These are phyloP conservation scores for Hypoxylon intermedium DNA, from an alignment of 495 filamentous ascomycete species.

Conservation along the genomic window DNA sequence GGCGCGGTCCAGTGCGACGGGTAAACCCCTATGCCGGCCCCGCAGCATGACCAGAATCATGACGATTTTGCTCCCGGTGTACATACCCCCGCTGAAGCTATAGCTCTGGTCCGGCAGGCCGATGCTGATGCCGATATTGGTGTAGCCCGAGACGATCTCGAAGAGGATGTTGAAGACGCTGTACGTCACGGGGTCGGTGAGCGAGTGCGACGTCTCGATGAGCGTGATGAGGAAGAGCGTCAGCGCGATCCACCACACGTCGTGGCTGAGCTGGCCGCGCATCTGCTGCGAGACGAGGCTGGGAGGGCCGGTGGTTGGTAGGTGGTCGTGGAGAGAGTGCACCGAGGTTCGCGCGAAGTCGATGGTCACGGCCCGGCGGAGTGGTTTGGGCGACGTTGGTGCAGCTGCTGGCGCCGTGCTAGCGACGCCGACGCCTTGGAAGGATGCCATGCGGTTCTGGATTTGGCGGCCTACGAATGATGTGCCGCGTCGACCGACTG, in stretches of 20 bases:
- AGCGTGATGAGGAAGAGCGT: slow-evolving; percentile 74
- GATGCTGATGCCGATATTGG: slow-evolving; percentile 79
- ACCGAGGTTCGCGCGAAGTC: slow-evolving; percentile 35
- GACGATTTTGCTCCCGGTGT: slow-evolving; percentile 74
- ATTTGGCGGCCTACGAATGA: slow-evolving; percentile 40
- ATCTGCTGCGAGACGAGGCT: slow-evolving; percentile 68
- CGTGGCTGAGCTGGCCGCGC: slow-evolving; percentile 81
- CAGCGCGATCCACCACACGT: slow-evolving; percentile 82
- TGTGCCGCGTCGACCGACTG: slow-evolving; percentile 36
- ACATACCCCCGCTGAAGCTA: slow-evolving; percentile 75
- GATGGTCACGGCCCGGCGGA: slow-evolving; percentile 29
- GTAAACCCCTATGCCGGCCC: slow-evolving; percentile 78
- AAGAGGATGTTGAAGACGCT: slow-evolving; percentile 86
- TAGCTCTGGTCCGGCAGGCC: slow-evolving; percentile 72
- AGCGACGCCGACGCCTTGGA: slow-evolving; percentile 41
- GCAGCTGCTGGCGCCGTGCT: slow-evolving; percentile 10
- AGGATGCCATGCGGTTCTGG: slow-evolving; percentile 31
- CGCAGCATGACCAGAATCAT: slow-evolving; percentile 80
- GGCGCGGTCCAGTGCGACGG: slow-evolving; percentile 80
- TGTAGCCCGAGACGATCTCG: slow-evolving; percentile 82
- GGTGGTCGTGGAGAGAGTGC: slow-evolving; percentile 35
- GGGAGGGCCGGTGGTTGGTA: slow-evolving; percentile 15
- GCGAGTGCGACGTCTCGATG: slow-evolving; percentile 71
- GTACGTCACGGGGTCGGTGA: slow-evolving; percentile 68
- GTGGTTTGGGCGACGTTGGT: slow-evolving; percentile 10